phyloP scores from a whole-genome alignment of 352 stramenopile genomes.

The Phytophthora gonapodyides region DNA sequence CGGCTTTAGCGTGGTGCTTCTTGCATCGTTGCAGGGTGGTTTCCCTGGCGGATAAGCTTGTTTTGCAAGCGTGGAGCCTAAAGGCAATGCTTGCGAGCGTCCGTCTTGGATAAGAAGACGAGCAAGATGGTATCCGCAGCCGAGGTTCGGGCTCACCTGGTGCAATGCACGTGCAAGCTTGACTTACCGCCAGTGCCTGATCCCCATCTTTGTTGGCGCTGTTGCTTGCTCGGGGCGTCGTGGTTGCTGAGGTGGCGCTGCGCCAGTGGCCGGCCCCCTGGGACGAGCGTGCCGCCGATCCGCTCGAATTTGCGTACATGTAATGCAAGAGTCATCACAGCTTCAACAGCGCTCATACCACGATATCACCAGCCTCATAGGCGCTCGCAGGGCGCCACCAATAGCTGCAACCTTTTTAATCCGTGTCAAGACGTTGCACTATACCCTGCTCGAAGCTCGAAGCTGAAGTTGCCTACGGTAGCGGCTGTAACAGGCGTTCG shows the following conservation, averaged over 20 bases:
- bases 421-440: conserved; percentile 14
- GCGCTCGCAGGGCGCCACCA: conserved; percentile 10
- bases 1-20: not conserved
- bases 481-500: not conserved
- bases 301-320: not conserved
- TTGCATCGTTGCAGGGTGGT: not conserved
- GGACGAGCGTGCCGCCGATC: conserved; percentile 7
- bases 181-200: conserved; percentile 21
- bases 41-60: not conserved
- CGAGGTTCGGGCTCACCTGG: not conserved
- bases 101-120: not conserved
- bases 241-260: conserved; percentile 19
- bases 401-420: not conserved
- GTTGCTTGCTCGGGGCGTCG: conserved; percentile 20
- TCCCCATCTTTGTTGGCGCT: conserved; percentile 22
- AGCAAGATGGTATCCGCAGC: not conserved
- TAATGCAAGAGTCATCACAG: not conserved
- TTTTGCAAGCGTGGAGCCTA: too few relatives aligned
- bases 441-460: not conserved
- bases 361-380: conserved; percentile 16
- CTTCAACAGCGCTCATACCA: conserved; percentile 2
- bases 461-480: conserved; percentile 6
- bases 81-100: not conserved
- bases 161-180: conserved; percentile 14
- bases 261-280: conserved; percentile 1